Base-by-base conservation (phyloP, 495 filamentous ascomycete genomes). In the Talaromyces borbonicus region DNA sequence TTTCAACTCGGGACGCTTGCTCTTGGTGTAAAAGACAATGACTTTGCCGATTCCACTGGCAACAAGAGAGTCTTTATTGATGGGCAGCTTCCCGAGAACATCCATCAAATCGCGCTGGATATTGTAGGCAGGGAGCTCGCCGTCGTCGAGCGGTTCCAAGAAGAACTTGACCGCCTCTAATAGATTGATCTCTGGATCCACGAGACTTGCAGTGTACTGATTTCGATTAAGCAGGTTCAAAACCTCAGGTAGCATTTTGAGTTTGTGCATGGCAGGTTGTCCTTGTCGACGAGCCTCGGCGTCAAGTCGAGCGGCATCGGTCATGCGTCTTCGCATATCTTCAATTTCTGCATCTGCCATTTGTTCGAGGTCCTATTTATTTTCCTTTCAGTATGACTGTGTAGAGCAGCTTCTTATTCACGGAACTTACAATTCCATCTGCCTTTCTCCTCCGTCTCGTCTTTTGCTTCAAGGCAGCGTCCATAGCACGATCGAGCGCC, bases 11-110 rank as follows among this genome's bases (percentile, higher is more conserved):
- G 87, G 84, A 35, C 83, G 80, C 70, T 87, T 90, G 73, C 84
- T 90, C 65, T 90, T 88, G 29, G 87, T 96, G 67, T 99, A 99
- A 71, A 94, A 97, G 43, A 92, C 75, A 23, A 94, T 80, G 23
- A 99, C 85, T 57, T 95, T 97, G 54, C 93, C 93, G 51, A 99
- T 87, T 6, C 93, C 90, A 52, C 85, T 92, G 52, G 86, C 86
- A 29, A 90, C 75, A 36, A 99, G 72, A 5, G 83, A 75, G 51
- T 96, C 92, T 49, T 94, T 95, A 56, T 84, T 83, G 56, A 96
- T 87, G 9, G 87, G 85, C 0, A 99, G 74, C 51, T 78, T 81
- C 22, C 72, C 74, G 25, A 99, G 69, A 5, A 85, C 80, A 27
- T 78, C 76, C 66, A 99, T 87, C 46, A 99, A 77, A 52, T 96